Evolutionary conservation across 225 moss, liverwort and hornwort genomes (phyloP).

Genomic region (Bryoerythrophyllum caledonicum): DNA sequence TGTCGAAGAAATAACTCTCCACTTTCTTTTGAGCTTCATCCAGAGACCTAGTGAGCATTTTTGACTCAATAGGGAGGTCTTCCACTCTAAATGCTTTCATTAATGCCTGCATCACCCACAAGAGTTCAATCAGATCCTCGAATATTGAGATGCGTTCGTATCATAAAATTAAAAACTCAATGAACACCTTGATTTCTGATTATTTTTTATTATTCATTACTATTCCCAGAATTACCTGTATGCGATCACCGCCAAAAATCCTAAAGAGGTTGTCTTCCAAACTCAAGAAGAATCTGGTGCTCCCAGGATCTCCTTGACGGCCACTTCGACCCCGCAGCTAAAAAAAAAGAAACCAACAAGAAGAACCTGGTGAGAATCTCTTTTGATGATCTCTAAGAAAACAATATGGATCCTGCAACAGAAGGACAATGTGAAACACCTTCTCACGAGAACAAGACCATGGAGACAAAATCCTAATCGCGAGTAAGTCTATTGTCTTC

Average conservation of each 20-base stretch:
- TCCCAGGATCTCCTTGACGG: constrained; percentile 97
- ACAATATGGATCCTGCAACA: neutral
- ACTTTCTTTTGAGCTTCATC: constrained; percentile 99
- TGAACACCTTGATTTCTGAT: no score
- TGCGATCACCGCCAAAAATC: constrained; percentile 97
- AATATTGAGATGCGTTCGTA: neutral
- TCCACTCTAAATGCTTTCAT: constrained; percentile 99
- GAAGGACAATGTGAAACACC: neutral
- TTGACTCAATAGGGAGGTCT: constrained; percentile 97
- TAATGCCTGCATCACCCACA: constrained; percentile 61
- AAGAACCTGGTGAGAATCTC: neutral
- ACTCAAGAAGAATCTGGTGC: constrained; percentile 95
- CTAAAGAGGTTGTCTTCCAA: constrained; percentile 97
- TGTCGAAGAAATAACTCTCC: constrained; percentile 97
- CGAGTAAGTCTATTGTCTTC: neutral
- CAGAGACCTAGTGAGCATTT: constrained; percentile 92
- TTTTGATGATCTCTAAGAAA: constrained; percentile 10
- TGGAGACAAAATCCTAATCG: neutral
- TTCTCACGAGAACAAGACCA: neutral
- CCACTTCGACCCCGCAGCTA: constrained; percentile 95
- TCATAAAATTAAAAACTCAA: neutral
- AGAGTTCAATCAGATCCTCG: constrained; percentile 18
- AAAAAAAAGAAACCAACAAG: constrained; percentile 3
- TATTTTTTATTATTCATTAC: no score
- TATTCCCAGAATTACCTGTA: constrained; percentile 62